These are phyloP conservation scores for Phaeosphaeriaceae sp. DNA, from an alignment of 2,329 filamentous ascomycete species.

Conservation along the genomic window DNA sequence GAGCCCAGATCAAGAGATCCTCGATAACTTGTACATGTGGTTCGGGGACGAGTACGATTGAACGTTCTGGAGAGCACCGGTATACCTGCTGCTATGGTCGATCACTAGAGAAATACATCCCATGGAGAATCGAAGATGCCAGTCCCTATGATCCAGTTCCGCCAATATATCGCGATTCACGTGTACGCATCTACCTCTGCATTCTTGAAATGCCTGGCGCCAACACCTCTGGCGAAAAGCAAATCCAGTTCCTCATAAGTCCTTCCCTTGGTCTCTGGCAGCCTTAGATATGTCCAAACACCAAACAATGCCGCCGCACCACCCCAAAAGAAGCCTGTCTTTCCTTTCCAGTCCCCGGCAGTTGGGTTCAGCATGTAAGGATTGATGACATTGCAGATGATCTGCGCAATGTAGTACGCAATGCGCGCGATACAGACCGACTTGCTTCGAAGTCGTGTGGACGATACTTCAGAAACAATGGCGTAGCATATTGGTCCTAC, in stretches of 20 bases:
- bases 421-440: slow-evolving; percentile 83
- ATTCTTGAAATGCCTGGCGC: slow-evolving; percentile 23
- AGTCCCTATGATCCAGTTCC: too few species aligned
- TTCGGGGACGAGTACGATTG: too few species aligned
- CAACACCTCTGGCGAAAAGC: slow-evolving; percentile 69
- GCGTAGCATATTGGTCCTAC: slow-evolving; percentile 68
- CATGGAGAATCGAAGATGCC: too few species aligned
- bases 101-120: too few species aligned
- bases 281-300: slow-evolving; percentile 77
- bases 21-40: not conserved
- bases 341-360: slow-evolving; percentile 83
- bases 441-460: slow-evolving; percentile 83
- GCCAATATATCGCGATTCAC: too few species aligned
- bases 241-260: slow-evolving; percentile 85
- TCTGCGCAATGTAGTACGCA: slow-evolving; percentile 57
- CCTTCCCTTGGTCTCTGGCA: slow-evolving; percentile 78
- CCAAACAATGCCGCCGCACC: slow-evolving; percentile 74
- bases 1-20: not conserved
- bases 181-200: slow-evolving; percentile 12
- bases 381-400: slow-evolving; percentile 79
- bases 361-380: slow-evolving; percentile 57
- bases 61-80: too few species aligned
- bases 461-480: slow-evolving; percentile 81
- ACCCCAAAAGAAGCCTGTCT: slow-evolving; percentile 84
- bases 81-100: too few species aligned